Base-by-base conservation (phyloP, 495 filamentous ascomycete species). In the Xylaria curta region DNA sequence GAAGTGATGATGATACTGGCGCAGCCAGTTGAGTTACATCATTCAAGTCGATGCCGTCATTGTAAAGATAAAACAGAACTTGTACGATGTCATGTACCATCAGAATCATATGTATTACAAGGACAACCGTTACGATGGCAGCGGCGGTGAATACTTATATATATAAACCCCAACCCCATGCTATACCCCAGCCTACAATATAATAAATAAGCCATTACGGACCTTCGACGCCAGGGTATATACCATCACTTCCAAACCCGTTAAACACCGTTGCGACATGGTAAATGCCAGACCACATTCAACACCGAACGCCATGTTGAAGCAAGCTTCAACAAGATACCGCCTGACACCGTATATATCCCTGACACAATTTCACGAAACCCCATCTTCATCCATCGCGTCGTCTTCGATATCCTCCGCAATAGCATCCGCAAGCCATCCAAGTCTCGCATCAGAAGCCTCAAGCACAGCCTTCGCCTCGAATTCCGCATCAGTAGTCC, bases 401-500 rank as follows among this genome's bases (percentile, higher is more conserved):
- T 75, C 78, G n/a, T 74, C 78, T 24, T 44, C 75, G 47, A 78
- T 70, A 62, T 73, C 73, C 13, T 80, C 60, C 36, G 79, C 78
- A 26, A 81, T 73, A 4, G 78, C 74, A 3, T 79, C 76, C 12
- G 80, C 69, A 46, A 85, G 66, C 42, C 73, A 72, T 68, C 71
- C 76, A 63, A 84, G 79, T 70, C 75, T 86, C 81, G 62, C 73
- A 59, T 70, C 82, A 26, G 83, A 85, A 58, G 79, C 66, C n/a
- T 78, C 79, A 44, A 86, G 66, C 17, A 75, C 76, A 13, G 75
- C 72, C 21, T 73, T 73, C 28, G 82, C 84, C 63, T 73, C 74
- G 40, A 68, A 67, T 33, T 82, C 77, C 70, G 77, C 65, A 71
- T 81, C 67, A 59, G 78, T 75, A 2, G 42, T 21, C 75, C 70